Evolutionary conservation across 176 grass and related monocot genomes (phyloP).

Genomic region (Hordeum marinum): DNA sequence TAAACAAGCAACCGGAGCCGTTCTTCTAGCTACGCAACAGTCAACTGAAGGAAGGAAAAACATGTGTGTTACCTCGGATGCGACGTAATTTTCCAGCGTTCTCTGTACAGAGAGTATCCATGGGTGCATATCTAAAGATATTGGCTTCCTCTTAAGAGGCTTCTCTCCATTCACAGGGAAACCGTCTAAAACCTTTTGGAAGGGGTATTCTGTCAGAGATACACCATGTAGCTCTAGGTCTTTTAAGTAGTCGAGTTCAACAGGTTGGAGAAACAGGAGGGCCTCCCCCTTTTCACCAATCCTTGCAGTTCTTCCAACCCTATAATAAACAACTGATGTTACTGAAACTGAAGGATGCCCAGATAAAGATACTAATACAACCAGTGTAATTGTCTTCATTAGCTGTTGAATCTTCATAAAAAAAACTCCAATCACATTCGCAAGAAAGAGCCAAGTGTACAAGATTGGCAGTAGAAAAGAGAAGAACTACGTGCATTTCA

Average conservation of each 20-base stretch:
- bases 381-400: background rate
- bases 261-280: constrained; percentile 83
- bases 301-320: constrained; percentile 96
- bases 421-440: background rate
- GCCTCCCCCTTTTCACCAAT: constrained; percentile 91
- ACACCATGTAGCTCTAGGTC: constrained; percentile 81
- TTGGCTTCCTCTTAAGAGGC: constrained; percentile 48
- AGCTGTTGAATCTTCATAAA: background rate
- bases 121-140: constrained; percentile 86
- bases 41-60: background rate
- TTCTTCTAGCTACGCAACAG: background rate
- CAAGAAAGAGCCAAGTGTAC: background rate
- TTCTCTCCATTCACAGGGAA: constrained; percentile 54
- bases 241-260: constrained; percentile 86
- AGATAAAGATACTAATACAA: background rate
- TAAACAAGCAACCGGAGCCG: background rate
- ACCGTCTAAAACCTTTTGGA: constrained; percentile 79
- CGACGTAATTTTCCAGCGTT: constrained; percentile 65
- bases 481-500: background rate
- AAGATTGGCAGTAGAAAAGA: background rate
- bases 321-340: constrained; percentile 2
- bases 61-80: constrained; percentile 48
- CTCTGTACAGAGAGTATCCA: constrained; percentile 85
- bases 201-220: constrained; percentile 70
- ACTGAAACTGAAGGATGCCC: constrained; percentile 1